These are phyloP conservation scores for Jamesozyma gamospora DNA, from an alignment of 805 yeast genomes.

Conservation along the genomic window DNA sequence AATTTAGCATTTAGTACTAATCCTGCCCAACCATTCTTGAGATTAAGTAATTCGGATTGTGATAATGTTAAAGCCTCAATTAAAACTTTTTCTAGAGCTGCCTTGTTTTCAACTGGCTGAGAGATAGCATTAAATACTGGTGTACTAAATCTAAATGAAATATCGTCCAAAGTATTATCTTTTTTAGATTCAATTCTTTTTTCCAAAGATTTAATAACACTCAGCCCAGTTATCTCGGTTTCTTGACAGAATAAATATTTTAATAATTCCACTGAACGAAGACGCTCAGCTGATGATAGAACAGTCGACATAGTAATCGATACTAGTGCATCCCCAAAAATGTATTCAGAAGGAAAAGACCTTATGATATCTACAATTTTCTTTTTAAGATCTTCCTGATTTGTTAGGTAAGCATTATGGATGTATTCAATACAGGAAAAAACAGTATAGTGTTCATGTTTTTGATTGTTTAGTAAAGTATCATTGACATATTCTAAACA, in stretches of 20 bases:
- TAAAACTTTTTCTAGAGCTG: conserved; percentile 27
- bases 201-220: conserved; percentile 37
- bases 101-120: conserved; percentile 19
- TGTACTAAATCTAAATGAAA: conserved; percentile 24
- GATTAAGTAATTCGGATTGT: conserved; percentile 34
- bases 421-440: conserved; percentile 20
- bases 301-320: conserved; percentile 36
- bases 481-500: conserved; percentile 25
- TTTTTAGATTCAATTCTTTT: conserved; percentile 15
- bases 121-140: conserved; percentile 34
- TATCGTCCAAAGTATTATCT: conserved; percentile 15
- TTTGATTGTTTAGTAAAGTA: conserved; percentile 30
- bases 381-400: conserved; percentile 2
- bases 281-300: conserved; percentile 30
- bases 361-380: conserved; percentile 8
- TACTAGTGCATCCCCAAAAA: conserved; percentile 42
- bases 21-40: conserved; percentile 66
- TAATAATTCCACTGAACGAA: conserved; percentile 29
- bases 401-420: conserved; percentile 9
- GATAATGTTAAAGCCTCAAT: conserved; percentile 34
- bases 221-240: conserved; percentile 34
- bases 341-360: conserved; percentile 6
- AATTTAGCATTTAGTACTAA: conserved; percentile 46
- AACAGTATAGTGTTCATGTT: conserved; percentile 32
- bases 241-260: conserved; percentile 24